phyloP scores from a whole-genome alignment of 768 basidiomycete genomes.

The Chlorophyllum brunneum region DNA sequence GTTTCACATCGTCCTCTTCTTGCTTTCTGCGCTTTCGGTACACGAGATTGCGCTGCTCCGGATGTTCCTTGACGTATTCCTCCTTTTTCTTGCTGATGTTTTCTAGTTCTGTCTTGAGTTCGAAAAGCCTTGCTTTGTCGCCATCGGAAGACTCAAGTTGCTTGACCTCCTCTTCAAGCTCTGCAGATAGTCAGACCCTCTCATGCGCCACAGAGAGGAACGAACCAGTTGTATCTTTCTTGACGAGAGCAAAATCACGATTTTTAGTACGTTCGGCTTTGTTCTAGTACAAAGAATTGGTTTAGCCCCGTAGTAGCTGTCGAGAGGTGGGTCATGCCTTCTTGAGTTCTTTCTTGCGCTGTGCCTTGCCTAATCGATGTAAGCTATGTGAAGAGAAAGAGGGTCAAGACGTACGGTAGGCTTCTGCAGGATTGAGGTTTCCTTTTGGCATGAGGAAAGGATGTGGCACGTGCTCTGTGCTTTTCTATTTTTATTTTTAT shows the following conservation, averaged over 20 bases:
- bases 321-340: constrained; percentile 52
- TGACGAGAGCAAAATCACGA: constrained; percentile 87
- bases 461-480: constrained; percentile 28
- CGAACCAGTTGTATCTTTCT: constrained; percentile 87
- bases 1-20: constrained; percentile 28
- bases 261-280: constrained; percentile 79
- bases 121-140: constrained; percentile 64
- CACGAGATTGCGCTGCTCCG: constrained; percentile 84
- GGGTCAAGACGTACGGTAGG: constrained; percentile 59
- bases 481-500: no score
- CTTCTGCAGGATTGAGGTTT: constrained; percentile 90
- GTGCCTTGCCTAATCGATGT: constrained; percentile 70
- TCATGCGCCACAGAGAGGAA: background rate
- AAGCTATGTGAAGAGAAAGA: background rate
- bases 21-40: constrained; percentile 53
- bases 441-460: constrained; percentile 72
- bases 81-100: constrained; percentile 85
- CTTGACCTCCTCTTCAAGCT: constrained; percentile 77
- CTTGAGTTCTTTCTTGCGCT: constrained; percentile 92
- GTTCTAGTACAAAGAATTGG: constrained; percentile 64
- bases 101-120: constrained; percentile 74
- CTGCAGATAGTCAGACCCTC: constrained; percentile 33
- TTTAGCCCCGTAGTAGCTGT: background rate
- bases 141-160: constrained; percentile 48
- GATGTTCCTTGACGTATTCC: constrained; percentile 89